These are phyloP conservation scores for Phytophthora vignae DNA, from an alignment of 352 stramenopile genomes.

Conservation along the genomic window DNA sequence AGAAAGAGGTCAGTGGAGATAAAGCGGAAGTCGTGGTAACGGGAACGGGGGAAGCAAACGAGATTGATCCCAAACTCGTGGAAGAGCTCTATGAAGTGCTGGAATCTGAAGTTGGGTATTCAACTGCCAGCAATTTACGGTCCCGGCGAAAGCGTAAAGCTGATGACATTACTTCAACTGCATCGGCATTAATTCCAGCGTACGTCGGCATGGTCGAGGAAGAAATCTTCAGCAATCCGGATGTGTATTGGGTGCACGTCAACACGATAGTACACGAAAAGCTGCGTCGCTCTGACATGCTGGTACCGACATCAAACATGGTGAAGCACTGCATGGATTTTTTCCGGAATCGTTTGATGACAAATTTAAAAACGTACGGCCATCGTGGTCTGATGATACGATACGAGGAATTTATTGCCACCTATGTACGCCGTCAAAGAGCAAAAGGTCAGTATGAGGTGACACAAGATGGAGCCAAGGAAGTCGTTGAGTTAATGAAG, in stretches of 20 bases:
- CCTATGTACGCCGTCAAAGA: slow-evolving; percentile 46
- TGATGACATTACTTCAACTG: slow-evolving; percentile 17
- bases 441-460: slow-evolving; percentile 25
- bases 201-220: slow-evolving; percentile 73
- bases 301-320: slow-evolving; percentile 57
- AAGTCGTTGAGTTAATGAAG: slow-evolving; percentile 55
- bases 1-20: slow-evolving; percentile 37
- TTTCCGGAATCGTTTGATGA: slow-evolving; percentile 51
- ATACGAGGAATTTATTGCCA: slow-evolving; percentile 68
- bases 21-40: slow-evolving; percentile 35
- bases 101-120: slow-evolving; percentile 31
- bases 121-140: neutral
- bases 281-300: slow-evolving; percentile 44
- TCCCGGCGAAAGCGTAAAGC: slow-evolving; percentile 31
- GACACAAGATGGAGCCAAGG: slow-evolving; percentile 27
- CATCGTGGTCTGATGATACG: slow-evolving; percentile 55
- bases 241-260: slow-evolving; percentile 46
- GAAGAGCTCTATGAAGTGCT: slow-evolving; percentile 43
- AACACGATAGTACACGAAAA: slow-evolving; percentile 49
- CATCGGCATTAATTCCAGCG: slow-evolving; percentile 39
- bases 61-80: slow-evolving; percentile 34
- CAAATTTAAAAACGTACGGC: slow-evolving; percentile 45
- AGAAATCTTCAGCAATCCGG: slow-evolving; percentile 52
- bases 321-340: slow-evolving; percentile 40
- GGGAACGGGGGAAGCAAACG: slow-evolving; percentile 13